Percentiles rank a stretch among this genome's conserved stretches.
Conservation (phyloP, 192 early-diverging fungal species). For the Kappamyces sp. region DNA sequence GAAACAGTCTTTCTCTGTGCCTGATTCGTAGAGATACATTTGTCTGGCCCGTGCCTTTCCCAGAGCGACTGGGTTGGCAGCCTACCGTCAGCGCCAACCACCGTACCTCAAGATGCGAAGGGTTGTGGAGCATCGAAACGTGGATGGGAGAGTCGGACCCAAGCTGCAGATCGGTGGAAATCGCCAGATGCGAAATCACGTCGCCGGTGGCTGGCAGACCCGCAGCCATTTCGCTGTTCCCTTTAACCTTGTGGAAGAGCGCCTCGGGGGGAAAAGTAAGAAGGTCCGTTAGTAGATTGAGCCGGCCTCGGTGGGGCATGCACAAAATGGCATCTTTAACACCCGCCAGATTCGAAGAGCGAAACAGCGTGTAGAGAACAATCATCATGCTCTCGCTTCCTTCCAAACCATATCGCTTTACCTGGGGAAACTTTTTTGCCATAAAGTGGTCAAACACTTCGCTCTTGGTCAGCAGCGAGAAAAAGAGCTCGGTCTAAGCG, state of each 20-base stretch:
- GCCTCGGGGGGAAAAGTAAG: conserved; percentile 72
- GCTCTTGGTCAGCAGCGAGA: conserved; percentile 59
- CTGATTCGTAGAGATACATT: conserved; percentile 67
- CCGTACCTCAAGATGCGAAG: conserved; percentile 77
- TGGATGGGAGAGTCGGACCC: conserved; percentile 55
- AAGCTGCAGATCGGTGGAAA: conserved; percentile 66
- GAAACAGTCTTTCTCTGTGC: conserved; percentile 64
- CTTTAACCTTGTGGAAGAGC: conserved; percentile 92
- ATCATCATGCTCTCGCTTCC: conserved; percentile 94
- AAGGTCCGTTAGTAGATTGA: conserved; percentile 87
- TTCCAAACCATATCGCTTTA: conserved; percentile 95
- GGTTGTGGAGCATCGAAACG: conserved; percentile 91
- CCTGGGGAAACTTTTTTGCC: conserved; percentile 92
- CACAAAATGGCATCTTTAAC: conserved; percentile 81
- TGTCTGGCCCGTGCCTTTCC: conserved; percentile 95
- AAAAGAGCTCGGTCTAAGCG: conserved; percentile 31
- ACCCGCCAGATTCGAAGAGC: conserved; percentile 55
- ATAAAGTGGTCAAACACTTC: conserved; percentile 96
- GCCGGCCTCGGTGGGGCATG: conserved; percentile 95
- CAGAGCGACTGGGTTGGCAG: conserved; percentile 92
- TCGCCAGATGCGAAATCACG: conserved; percentile 83
- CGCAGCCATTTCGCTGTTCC: conserved; percentile 82
- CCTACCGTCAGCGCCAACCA: conserved; percentile 33
- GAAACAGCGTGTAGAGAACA: conserved; percentile 81
- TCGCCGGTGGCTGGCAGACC: conserved; percentile 78